Percentiles rank a stretch among this genome's conserved stretches.
These are phyloP conservation scores for Triticum aestivum DNA, from an alignment of 176 grass and related monocot genomes.

Conservation along the genomic window DNA sequence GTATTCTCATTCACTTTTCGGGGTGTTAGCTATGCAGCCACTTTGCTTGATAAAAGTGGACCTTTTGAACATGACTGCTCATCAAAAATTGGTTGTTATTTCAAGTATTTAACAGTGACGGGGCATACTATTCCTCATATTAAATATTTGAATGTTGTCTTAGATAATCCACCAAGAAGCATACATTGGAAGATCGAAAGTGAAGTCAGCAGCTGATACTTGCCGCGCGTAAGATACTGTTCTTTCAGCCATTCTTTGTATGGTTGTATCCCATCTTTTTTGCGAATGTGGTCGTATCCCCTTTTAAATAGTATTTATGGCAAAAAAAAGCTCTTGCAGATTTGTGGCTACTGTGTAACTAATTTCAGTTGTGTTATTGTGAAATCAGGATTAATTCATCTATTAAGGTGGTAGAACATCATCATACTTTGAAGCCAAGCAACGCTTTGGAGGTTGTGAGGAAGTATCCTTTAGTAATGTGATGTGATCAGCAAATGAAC, in stretches of 20 bases:
- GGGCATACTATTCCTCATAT: background rate
- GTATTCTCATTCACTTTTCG: background rate
- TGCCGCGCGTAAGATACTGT: conserved; percentile 77
- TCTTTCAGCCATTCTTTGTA: background rate
- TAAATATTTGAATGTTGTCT: conserved; percentile 35
- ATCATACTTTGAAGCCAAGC: conserved; percentile 66
- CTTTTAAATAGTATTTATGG: background rate
- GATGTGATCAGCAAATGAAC: background rate
- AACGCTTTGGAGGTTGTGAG: conserved; percentile 72
- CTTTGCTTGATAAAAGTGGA: background rate
- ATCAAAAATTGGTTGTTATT: background rate
- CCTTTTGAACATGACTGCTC: background rate
- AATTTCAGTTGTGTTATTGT: conserved; percentile 29
- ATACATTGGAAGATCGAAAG: conserved; percentile 76
- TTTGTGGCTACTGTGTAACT: conserved; percentile 17
- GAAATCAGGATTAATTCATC: conserved; percentile 88
- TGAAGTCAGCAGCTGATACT: conserved; percentile 86
- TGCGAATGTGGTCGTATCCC: background rate
- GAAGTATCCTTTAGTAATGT: conserved; percentile 68
- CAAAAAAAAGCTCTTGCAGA: background rate
- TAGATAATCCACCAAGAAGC: conserved; percentile 93
- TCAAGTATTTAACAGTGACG: background rate
- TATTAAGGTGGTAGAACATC: conserved; percentile 72
- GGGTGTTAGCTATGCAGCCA: background rate
- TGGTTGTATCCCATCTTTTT: background rate